These are phyloP conservation scores for Adansonia digitata DNA, from an alignment of 345 rosid genomes.

Conservation along the genomic window DNA sequence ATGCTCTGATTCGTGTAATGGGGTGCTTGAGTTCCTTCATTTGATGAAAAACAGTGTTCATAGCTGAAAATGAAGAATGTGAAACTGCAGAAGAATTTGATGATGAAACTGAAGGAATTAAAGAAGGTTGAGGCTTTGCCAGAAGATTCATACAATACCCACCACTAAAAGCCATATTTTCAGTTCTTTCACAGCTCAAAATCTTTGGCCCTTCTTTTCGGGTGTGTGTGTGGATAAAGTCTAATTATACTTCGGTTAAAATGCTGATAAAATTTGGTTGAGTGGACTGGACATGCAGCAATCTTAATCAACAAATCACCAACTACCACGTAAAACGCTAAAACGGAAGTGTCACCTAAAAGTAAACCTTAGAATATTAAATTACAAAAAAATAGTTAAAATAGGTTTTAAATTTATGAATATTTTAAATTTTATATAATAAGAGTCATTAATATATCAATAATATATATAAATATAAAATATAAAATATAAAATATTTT, in stretches of 20 bases:
- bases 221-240: background rate
- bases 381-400: too few relatives aligned
- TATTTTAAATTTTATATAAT: too few relatives aligned
- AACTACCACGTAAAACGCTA: background rate
- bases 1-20: constrained; percentile 26
- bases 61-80: constrained; percentile 21
- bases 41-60: background rate
- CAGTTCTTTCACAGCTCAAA: background rate
- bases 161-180: constrained; percentile 27
- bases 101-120: constrained; percentile 20
- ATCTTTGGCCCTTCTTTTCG: background rate
- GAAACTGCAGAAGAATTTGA: constrained; percentile 2
- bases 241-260: too few relatives aligned
- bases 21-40: constrained; percentile 28
- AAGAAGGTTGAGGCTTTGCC: constrained; percentile 10
- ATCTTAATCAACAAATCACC: background rate
- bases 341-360: too few relatives aligned
- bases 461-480: too few relatives aligned
- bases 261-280: background rate
- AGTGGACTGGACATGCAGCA: background rate
- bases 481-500: too few relatives aligned
- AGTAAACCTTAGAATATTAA: too few relatives aligned
- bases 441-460: too few relatives aligned
- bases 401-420: too few relatives aligned
- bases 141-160: constrained; percentile 12